Conservation (phyloP, 73 alveolate genomes). For the Paramecium primaurelia region DNA sequence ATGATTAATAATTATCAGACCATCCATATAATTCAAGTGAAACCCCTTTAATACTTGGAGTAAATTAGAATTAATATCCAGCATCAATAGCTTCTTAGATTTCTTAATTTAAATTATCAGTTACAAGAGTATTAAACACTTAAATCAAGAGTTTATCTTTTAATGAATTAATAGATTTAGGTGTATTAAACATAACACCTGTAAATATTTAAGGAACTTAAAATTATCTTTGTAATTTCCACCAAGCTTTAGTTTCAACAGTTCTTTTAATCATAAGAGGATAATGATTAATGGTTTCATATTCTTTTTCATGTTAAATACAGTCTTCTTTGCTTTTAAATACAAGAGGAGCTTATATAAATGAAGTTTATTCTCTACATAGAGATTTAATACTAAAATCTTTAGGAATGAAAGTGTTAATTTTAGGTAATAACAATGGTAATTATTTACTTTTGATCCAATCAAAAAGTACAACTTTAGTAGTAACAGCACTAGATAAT, state of each 20-base stretch:
- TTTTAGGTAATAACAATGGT: neutral
- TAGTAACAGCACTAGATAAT: neutral
- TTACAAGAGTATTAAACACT: neutral
- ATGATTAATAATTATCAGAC: constrained; percentile 1
- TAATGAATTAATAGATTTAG: neutral
- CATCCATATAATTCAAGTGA: constrained; percentile 44
- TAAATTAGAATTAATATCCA: neutral
- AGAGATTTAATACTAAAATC: neutral
- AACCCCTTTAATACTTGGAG: neutral
- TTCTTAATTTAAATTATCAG: constrained; percentile 18
- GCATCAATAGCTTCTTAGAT: constrained; percentile 39
- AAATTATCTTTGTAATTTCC: constrained; percentile 38
- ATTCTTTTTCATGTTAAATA: constrained; percentile 39
- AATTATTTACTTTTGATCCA: neutral
- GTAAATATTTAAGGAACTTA: constrained; percentile 26
- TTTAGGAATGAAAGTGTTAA: constrained; percentile 7
- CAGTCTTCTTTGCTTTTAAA: constrained; percentile 45
- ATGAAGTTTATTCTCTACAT: neutral
- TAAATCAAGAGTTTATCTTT: constrained; percentile 17
- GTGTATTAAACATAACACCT: constrained; percentile 15
- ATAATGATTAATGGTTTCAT: constrained; percentile 16
- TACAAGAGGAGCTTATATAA: constrained; percentile 21
- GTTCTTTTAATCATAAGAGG: constrained; percentile 15
- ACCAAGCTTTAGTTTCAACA: constrained; percentile 23
- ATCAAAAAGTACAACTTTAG: neutral